Evolutionary conservation across 2,329 filamentous ascomycete genomes (phyloP).

Genomic region (Pseudogymnoascus sp.): DNA sequence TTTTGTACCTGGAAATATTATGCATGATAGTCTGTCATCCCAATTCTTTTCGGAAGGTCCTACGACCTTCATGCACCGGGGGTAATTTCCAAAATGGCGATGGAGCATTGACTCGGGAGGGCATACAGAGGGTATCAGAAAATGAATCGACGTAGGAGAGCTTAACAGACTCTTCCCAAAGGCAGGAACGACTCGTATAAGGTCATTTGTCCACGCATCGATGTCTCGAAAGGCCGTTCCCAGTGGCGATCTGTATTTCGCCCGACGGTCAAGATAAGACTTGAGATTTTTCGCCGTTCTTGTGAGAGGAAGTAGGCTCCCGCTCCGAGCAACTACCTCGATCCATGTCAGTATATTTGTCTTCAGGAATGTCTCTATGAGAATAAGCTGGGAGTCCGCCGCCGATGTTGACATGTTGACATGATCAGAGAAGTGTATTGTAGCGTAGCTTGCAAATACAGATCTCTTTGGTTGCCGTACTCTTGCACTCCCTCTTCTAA

Average conservation of each 20-base stretch:
- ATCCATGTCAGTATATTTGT: conserved; percentile 16
- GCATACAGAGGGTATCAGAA: conserved; percentile 24
- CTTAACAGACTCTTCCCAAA: background rate
- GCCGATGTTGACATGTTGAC: too few species aligned
- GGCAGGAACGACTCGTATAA: background rate
- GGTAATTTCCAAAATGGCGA: conserved; percentile 16
- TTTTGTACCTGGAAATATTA: conserved; percentile 13
- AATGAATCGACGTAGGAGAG: background rate
- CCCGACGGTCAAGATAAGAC: too few species aligned
- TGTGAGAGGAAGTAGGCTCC: conserved; percentile 28
- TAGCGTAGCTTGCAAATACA: too few species aligned
- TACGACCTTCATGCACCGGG: conserved; percentile 16
- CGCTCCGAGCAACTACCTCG: conserved; percentile 26
- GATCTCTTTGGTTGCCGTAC: too few species aligned
- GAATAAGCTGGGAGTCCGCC: too few species aligned
- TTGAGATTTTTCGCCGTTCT: conserved; percentile 17
- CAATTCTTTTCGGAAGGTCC: conserved; percentile 21
- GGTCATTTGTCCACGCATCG: background rate
- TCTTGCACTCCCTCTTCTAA: too few species aligned
- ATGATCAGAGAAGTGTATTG: too few species aligned
- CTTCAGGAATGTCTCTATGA: too few species aligned
- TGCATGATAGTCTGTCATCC: conserved; percentile 21
- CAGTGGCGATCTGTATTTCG: too few species aligned
- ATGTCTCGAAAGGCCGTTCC: background rate
- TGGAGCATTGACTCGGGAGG: conserved; percentile 19